These are phyloP conservation scores for Colletotrichum eremochloae DNA, from an alignment of 2,329 filamentous ascomycete genomes.

Conservation along the genomic window DNA sequence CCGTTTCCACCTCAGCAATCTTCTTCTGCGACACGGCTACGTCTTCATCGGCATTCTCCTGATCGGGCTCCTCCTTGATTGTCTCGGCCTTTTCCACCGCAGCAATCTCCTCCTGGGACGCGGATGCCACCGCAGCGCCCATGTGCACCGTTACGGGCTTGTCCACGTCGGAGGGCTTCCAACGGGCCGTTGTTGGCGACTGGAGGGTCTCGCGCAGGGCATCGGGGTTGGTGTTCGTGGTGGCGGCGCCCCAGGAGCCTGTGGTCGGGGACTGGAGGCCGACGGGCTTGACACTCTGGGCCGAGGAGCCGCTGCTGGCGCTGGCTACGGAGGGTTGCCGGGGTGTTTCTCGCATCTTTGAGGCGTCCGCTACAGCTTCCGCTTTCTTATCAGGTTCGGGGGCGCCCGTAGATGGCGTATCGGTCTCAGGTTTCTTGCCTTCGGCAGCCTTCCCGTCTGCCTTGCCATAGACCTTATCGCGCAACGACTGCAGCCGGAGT, in stretches of 20 bases:
- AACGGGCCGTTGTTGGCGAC: slow-evolving; percentile 58
- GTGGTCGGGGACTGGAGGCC: slow-evolving; percentile 62
- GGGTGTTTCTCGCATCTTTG: slow-evolving; percentile 28
- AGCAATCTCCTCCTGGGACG: slow-evolving; percentile 55
- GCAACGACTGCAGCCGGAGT: slow-evolving; percentile 65
- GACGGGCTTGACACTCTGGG: slow-evolving; percentile 41
- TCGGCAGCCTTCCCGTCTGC: slow-evolving; percentile 45
- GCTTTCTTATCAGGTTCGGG: slow-evolving; percentile 36
- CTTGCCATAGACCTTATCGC: slow-evolving; percentile 68
- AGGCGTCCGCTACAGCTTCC: slow-evolving; percentile 3
- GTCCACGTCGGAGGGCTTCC: slow-evolving; percentile 52
- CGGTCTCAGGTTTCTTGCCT: slow-evolving; percentile 40
- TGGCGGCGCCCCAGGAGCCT: slow-evolving; percentile 56
- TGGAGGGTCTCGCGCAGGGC: slow-evolving; percentile 54
- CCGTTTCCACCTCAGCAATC: slow-evolving; percentile 48
- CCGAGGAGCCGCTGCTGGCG: slow-evolving; percentile 11
- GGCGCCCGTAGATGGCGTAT: slow-evolving; percentile 9
- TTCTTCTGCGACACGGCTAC: slow-evolving; percentile 45
- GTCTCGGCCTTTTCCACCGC: slow-evolving; percentile 55
- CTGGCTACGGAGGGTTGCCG: slow-evolving; percentile 32
- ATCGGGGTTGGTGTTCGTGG: slow-evolving; percentile 42
- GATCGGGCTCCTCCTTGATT: slow-evolving; percentile 55
- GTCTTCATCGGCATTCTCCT: slow-evolving; percentile 43
- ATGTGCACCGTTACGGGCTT: slow-evolving; percentile 47
- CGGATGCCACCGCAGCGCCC: slow-evolving; percentile 51